These are phyloP conservation scores for Pilasporangium apinafurcum DNA, from an alignment of 352 stramenopile genomes.

Conservation along the genomic window DNA sequence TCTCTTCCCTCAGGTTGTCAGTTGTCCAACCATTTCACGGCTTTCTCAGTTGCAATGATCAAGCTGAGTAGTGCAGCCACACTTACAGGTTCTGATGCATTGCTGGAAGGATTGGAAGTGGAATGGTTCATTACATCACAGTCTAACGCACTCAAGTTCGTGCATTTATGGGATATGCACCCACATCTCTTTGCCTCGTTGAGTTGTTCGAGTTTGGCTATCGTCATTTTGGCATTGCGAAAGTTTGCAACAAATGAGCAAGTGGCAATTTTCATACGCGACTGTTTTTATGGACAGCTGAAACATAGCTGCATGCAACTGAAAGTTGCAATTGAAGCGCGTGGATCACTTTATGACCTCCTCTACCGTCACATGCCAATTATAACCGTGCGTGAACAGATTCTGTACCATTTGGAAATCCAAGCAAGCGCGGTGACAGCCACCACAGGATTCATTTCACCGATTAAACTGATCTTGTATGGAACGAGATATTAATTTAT, in stretches of 20 bases:
- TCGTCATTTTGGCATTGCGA: constrained; percentile 5
- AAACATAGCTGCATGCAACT: constrained; percentile 5
- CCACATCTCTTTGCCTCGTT: constrained; percentile 5
- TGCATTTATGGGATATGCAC: neutral
- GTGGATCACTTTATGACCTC: constrained; percentile 11
- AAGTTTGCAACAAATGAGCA: neutral
- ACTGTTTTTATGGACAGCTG: constrained; percentile 7
- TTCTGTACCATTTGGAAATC: constrained; percentile 10
- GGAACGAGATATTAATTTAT: neutral
- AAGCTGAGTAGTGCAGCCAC: too few species aligned
- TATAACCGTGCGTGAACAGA: constrained; percentile 1
- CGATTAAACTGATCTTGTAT: constrained; percentile 12
- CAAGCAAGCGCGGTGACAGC: constrained; percentile 3
- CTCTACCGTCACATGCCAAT: constrained; percentile 1
- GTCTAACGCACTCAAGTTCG: neutral
- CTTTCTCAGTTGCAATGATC: too few species aligned
- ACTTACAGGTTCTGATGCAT: too few species aligned
- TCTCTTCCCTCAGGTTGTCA: too few species aligned
- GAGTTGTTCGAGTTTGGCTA: constrained; percentile 1
- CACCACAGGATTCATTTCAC: neutral
- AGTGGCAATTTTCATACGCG: constrained; percentile 4
- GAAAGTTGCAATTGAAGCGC: constrained; percentile 10
- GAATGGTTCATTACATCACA: neutral
- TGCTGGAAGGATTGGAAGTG: neutral
- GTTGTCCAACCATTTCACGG: too few species aligned